Percentiles rank a stretch among this genome's conserved stretches.
phyloP scores from a whole-genome alignment of 345 rosid species.

The Linum lewisii region DNA sequence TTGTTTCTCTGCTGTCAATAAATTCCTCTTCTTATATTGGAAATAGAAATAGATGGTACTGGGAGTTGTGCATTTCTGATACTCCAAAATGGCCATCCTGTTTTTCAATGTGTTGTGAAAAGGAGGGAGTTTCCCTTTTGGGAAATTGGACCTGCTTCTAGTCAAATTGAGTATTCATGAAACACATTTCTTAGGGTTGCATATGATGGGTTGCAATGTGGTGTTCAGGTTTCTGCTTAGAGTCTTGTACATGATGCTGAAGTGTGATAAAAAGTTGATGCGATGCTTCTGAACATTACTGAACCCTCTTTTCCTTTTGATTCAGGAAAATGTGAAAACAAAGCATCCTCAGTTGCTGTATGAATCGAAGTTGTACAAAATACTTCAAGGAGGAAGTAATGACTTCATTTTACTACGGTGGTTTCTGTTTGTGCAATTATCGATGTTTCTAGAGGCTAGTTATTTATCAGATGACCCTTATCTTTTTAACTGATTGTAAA shows the following conservation, averaged over 20 bases:
- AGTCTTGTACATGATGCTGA: not conserved
- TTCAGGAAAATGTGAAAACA: conserved; percentile 79
- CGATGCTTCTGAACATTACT: no score
- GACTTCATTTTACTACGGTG: not conserved
- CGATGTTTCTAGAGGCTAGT: not conserved
- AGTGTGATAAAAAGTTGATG: not conserved
- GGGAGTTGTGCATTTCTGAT: not conserved
- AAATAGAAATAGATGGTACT: not conserved
- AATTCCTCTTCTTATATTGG: not conserved
- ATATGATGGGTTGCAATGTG: no score
- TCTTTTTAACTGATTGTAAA: not conserved
- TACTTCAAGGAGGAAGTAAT: conserved; percentile 6
- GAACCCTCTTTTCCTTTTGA: not conserved
- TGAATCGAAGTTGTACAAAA: conserved; percentile 6
- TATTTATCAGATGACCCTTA: conserved; percentile 4
- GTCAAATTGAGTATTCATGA: not conserved
- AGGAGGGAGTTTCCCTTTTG: not conserved
- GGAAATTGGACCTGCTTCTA: not conserved
- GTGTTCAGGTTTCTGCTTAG: not conserved
- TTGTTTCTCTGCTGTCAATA: not conserved
- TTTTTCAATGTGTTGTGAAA: not conserved
- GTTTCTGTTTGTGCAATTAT: not conserved
- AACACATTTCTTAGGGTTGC: not conserved
- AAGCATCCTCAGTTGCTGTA: conserved; percentile 10
- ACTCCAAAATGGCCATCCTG: not conserved